A percentile compares a stretch with the other conserved stretches of the same genome.
These are phyloP conservation scores for Asterella californica DNA, from an alignment of 225 moss, liverwort and hornwort species.

Conservation along the genomic window DNA sequence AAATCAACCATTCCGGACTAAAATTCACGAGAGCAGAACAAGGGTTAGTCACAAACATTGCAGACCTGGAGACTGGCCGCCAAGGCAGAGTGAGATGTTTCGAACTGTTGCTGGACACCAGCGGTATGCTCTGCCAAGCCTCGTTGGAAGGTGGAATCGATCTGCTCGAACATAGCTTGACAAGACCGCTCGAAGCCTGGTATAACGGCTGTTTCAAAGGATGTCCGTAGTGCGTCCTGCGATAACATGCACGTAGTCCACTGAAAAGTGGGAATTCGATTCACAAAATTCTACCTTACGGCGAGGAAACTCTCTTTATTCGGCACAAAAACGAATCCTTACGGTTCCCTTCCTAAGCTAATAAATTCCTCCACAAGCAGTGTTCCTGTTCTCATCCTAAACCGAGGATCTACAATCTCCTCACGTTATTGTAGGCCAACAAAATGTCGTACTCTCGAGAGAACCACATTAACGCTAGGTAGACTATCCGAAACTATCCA, in stretches of 20 bases:
- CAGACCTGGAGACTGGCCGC: conserved; percentile 79
- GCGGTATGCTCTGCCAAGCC: conserved; percentile 89
- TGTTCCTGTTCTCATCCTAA: neutral
- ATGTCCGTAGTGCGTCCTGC: conserved; percentile 80
- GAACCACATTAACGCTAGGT: neutral
- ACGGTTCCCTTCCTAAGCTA: too few relatives aligned
- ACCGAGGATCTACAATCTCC: neutral
- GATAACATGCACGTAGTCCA: conserved; percentile 9
- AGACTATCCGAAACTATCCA: neutral
- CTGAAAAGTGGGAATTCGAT: too few relatives aligned
- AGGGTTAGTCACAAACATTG: conserved; percentile 7
- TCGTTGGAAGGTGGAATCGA: conserved; percentile 79
- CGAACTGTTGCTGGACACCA: conserved; percentile 77
- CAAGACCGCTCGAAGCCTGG: conserved; percentile 92
- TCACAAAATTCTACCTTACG: too few relatives aligned
- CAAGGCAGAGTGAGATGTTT: conserved; percentile 70
- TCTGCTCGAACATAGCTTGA: conserved; percentile 90
- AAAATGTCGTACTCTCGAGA: neutral
- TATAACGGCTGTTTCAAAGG: conserved; percentile 79
- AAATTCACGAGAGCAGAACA: neutral
- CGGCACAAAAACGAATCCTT: too few relatives aligned
- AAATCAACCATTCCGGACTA: neutral
- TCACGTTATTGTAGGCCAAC: neutral
- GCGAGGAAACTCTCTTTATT: too few relatives aligned
- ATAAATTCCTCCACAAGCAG: too few relatives aligned